Evolutionary conservation across 352 stramenopile species (phyloP).

Genomic region (Blastocystis sp.): DNA sequence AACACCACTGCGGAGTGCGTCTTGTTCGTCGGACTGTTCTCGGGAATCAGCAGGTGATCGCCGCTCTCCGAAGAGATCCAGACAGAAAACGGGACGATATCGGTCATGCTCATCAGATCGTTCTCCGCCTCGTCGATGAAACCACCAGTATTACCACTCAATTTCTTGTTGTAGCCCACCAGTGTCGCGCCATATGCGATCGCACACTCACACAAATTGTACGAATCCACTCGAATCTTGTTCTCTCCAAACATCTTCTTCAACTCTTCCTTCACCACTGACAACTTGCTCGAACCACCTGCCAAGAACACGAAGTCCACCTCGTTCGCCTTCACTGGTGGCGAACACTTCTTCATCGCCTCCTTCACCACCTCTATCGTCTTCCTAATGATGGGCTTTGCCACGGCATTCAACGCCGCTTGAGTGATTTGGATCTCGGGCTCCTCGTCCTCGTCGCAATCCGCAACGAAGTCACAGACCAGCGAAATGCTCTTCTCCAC

Average conservation of each 20-base stretch:
- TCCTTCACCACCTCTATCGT: slow-evolving; percentile 1
- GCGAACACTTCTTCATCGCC: not conserved
- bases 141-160: not conserved
- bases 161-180: not conserved
- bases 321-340: not conserved
- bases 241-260: not conserved
- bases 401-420: not conserved
- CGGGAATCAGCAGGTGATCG: too few species aligned
- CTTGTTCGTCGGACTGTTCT: too few species aligned
- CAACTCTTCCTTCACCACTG: not conserved
- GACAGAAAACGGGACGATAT: too few species aligned
- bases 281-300: slow-evolving; percentile 32
- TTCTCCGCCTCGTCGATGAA: too few species aligned
- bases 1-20: too few species aligned
- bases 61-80: too few species aligned
- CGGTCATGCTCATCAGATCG: too few species aligned
- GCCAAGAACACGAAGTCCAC: slow-evolving; percentile 59
- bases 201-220: not conserved
- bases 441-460: not conserved
- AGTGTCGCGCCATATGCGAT: slow-evolving; percentile 39
- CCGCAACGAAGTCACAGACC: not conserved
- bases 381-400: not conserved
- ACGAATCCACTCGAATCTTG: not conserved
- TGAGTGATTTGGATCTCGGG: not conserved
- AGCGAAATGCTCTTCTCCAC: not conserved